These are phyloP conservation scores for Pneumocystis sp. DNA, from an alignment of 1,139 yeast genomes.

Conservation along the genomic window DNA sequence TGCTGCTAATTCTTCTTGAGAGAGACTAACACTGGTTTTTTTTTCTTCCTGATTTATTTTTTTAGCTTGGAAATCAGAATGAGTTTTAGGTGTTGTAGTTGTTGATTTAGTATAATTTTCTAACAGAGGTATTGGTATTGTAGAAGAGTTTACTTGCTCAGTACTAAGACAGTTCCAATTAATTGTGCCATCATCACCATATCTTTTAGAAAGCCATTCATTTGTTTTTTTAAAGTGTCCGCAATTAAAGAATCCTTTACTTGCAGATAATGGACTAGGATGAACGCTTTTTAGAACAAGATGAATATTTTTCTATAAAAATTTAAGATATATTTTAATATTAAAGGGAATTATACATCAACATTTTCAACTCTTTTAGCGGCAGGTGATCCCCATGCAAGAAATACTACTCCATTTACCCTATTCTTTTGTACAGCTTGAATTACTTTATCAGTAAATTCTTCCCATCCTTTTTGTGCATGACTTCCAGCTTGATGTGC, in stretches of 20 bases:
- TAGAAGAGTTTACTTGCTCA: neutral
- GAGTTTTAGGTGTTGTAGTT: neutral
- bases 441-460: constrained; percentile 62
- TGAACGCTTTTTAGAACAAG: constrained; percentile 60
- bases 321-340: constrained; percentile 13
- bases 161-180: constrained; percentile 40
- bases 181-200: constrained; percentile 35
- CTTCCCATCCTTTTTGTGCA: constrained; percentile 85
- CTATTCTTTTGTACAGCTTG: constrained; percentile 32
- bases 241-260: constrained; percentile 65
- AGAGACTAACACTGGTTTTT: neutral
- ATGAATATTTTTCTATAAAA: constrained; percentile 17
- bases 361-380: constrained; percentile 46
- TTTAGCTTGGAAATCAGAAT: neutral
- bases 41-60: neutral
- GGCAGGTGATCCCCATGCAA: constrained; percentile 96
- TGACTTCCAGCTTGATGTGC: constrained; percentile 93
- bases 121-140: neutral
- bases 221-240: constrained; percentile 58
- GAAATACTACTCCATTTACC: constrained; percentile 46
- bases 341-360: constrained; percentile 17
- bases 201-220: constrained; percentile 45
- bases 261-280: constrained; percentile 88
- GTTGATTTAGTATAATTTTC: neutral
- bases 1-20: neutral